Base-by-base conservation (phyloP, 306 rosid species). In the Quercus cerris region DNA sequence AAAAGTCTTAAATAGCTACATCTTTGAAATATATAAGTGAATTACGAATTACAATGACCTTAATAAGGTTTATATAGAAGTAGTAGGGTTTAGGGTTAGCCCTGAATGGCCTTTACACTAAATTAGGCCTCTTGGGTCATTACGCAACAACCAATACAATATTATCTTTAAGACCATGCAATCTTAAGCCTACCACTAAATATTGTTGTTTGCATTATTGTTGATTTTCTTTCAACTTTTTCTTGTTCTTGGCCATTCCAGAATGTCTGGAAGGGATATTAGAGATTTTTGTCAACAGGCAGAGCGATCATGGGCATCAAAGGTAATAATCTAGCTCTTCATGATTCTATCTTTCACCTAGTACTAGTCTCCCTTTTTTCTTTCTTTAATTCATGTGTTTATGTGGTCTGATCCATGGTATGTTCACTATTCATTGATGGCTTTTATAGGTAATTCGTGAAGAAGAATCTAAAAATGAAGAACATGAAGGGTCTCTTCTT, bases 251-350 rank as follows among this genome's bases (percentile, higher is more conserved):
- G 76, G 49, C 61, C 78, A 15, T 75, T 86, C 82, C 86, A 94
- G 99, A 64, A 91, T 93, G 97, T 90, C 95, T 51, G 99, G 99
- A 86, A 91, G 97, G 85, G 97, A 92, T 81, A 94, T 94, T 67
- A 87, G 90, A 90, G 97, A 91, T 69, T 71, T 91, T 66, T 94
- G 97, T 61, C 92, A 85, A 82, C 97, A 92, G 85, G 98, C 97
- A 22, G 98, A 94, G 86, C 85, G 97, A 41, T 85, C 91, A 6
- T 91, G 97, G 97, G 99, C 97, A 67, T 93, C 99, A 54, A 94
- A 94, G 97, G 99, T 85, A 84, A 56, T 71, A 51, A 75, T 52
- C 71, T 33, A 9, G 41, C 46, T 22, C 61, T 5, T 44, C 20
- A 2, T n/a, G 74, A 69, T 15, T 63, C 17, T 55, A 28, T 22